A percentile compares a stretch with the other conserved stretches of the same genome.
phyloP scores from a whole-genome alignment of 108 stramenopile species.

The Nitzschia inconspicua region DNA sequence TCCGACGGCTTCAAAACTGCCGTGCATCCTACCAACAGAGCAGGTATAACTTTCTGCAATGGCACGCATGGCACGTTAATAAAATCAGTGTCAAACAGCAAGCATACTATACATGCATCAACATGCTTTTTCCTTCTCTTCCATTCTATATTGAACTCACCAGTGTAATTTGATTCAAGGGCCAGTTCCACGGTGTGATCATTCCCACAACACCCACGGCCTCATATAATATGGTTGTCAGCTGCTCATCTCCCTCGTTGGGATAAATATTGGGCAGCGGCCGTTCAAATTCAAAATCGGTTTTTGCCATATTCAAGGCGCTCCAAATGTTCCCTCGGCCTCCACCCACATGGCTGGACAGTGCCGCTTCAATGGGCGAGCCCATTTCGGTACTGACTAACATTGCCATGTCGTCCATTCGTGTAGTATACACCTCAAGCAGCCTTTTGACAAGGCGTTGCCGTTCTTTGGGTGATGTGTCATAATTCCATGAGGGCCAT shows the following conservation, averaged over 20 bases:
- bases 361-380: conserved; percentile 23
- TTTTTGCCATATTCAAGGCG: conserved; percentile 1
- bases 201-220: conserved; percentile 75
- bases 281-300: conserved; percentile 15
- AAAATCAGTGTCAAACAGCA: too few relatives aligned
- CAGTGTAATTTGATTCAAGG: conserved; percentile 68
- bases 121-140: too few relatives aligned
- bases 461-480: conserved; percentile 4
- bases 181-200: conserved; percentile 91
- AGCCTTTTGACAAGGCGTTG: conserved; percentile 9
- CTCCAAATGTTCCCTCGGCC: conserved; percentile 13
- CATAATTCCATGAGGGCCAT: conserved; percentile 2
- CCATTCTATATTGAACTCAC: conserved; percentile 79
- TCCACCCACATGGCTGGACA: conserved; percentile 17
- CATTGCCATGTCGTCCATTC: conserved; percentile 28
- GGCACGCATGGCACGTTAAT: too few relatives aligned
- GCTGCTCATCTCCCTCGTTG: background rate
- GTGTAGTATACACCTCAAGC: background rate
- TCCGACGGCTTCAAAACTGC: conserved; percentile 90
- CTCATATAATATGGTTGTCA: conserved; percentile 30
- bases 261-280: background rate
- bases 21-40: conserved; percentile 84
- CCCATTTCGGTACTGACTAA: conserved; percentile 35
- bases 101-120: too few relatives aligned
- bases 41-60: conserved; percentile 52